phyloP scores from a whole-genome alignment of 2,329 filamentous ascomycete species.

The Pseudogymnoascus sp. region DNA sequence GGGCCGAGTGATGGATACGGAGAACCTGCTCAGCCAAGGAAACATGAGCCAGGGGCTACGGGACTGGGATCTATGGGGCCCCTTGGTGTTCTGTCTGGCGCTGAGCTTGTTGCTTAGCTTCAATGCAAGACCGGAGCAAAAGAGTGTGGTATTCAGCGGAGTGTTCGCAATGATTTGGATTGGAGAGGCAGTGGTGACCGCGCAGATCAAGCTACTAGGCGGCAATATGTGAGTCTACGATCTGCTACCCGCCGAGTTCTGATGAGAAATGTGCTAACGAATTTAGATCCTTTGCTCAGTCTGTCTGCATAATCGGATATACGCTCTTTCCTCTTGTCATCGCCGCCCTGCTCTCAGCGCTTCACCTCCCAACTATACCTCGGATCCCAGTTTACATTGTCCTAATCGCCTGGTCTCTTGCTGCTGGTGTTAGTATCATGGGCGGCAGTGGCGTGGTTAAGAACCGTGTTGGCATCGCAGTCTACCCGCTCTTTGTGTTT shows the following conservation, averaged over 20 bases:
- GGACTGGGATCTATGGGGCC: slow-evolving; percentile 98
- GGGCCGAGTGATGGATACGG: slow-evolving; percentile 56
- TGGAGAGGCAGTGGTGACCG: slow-evolving; percentile 90
- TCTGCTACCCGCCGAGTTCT: slow-evolving; percentile 11
- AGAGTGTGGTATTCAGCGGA: slow-evolving; percentile 84
- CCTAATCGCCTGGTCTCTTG: slow-evolving; percentile 85
- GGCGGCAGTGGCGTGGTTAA: slow-evolving; percentile 92
- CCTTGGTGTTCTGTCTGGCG: slow-evolving; percentile 85
- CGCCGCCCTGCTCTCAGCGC: slow-evolving; percentile 78
- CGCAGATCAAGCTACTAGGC: slow-evolving; percentile 93
- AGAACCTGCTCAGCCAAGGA: slow-evolving; percentile 50
- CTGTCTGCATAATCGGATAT: slow-evolving; percentile 95
- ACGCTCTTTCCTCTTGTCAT: slow-evolving; percentile 96
- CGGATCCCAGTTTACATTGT: slow-evolving; percentile 87
- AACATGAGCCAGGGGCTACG: slow-evolving; percentile 83
- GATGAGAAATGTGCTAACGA: slow-evolving; percentile 23
- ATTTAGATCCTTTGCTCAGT: slow-evolving; percentile 88
- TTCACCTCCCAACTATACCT: slow-evolving; percentile 70
- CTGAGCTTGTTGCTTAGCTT: slow-evolving; percentile 83
- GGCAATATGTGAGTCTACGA: slow-evolving; percentile 78
- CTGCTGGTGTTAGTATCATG: slow-evolving; percentile 90
- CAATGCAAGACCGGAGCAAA: slow-evolving; percentile 70
- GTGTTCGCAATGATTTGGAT: slow-evolving; percentile 98
- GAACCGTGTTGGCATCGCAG: slow-evolving; percentile 86
- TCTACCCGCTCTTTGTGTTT: slow-evolving; percentile 92